phyloP scores from a whole-genome alignment of 805 yeast genomes.

The Monosporozyma yasuniensis region DNA sequence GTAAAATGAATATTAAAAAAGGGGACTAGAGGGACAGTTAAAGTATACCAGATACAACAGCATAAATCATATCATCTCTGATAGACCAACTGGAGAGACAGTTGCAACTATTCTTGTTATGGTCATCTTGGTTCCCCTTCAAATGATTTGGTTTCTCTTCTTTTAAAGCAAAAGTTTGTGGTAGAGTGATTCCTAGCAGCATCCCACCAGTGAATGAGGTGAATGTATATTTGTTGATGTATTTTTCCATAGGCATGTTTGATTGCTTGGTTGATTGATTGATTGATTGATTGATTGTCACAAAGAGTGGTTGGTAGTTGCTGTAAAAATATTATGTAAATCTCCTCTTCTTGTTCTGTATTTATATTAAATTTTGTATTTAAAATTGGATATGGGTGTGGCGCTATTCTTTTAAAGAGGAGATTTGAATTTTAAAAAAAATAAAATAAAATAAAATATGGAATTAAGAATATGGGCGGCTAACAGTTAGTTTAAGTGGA shows the following conservation, averaged over 20 bases:
- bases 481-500: background rate
- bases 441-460: too few species aligned
- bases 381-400: background rate
- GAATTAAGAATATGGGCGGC: background rate
- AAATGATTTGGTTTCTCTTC: background rate
- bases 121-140: background rate
- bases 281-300: too few species aligned
- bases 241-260: background rate
- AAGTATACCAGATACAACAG: constrained; percentile 2
- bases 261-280: background rate
- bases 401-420: background rate
- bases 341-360: background rate
- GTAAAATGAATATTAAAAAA: background rate
- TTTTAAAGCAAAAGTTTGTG: background rate
- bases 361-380: background rate
- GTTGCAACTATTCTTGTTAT: too few species aligned
- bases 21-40: background rate
- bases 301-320: too few species aligned
- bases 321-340: too few species aligned
- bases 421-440: too few species aligned
- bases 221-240: background rate
- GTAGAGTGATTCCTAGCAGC: background rate
- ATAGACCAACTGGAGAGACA: background rate
- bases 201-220: background rate
- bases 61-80: constrained; percentile 1